Evolutionary conservation across 441 rosid genomes (phyloP), one percentile per base, ranked within the genome.

Genomic region (Populus hybrid): DNA sequence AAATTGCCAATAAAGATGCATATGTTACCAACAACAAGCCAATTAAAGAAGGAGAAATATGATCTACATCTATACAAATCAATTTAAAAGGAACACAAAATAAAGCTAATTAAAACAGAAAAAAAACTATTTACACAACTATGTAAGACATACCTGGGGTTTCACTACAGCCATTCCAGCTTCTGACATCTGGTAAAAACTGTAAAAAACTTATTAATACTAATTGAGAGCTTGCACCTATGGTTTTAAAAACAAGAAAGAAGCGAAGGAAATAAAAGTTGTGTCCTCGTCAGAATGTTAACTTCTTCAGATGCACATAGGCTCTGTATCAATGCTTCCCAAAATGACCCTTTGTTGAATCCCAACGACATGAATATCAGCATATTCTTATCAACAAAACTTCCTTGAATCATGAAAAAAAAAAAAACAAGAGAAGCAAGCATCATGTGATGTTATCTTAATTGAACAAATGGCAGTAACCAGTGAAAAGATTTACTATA

Each of bases 81-180:
- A 42, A 28, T 34, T 71, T 16, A 57, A 73, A 71, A 30, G 35
- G 24, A 59, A 70, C n/a, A 30, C 36, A 23, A 28, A 10, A 23
- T 38, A 28, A 59, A 80, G 8, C 21, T 40, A 64, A 59, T 63
- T 2, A 53, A 74, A 42, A 8, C 16, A 69, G 61, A 66, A 36
- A 26, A 10, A 65, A 36, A 73, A 65, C 11, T n/a, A 7, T 59
- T 70, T 73, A 4, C 8, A 70, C 34, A 50, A 12, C 12, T 72
- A 30, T 9, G 76, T 24, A 18, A 23, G 40, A 79, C 80, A 42
- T 77, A 89, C 92, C 92, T 89, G 84, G 5, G 92, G 87, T 84
- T 89, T 86, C 61, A 83, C 84, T 10, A 87, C 86, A 64, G 88
- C 89, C 86, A 87, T 83, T 69, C 76, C 65, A 76, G 79, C 85